Evolutionary conservation across 306 rosid genomes (phyloP).

Genomic region (Inga leiocalycina): DNA sequence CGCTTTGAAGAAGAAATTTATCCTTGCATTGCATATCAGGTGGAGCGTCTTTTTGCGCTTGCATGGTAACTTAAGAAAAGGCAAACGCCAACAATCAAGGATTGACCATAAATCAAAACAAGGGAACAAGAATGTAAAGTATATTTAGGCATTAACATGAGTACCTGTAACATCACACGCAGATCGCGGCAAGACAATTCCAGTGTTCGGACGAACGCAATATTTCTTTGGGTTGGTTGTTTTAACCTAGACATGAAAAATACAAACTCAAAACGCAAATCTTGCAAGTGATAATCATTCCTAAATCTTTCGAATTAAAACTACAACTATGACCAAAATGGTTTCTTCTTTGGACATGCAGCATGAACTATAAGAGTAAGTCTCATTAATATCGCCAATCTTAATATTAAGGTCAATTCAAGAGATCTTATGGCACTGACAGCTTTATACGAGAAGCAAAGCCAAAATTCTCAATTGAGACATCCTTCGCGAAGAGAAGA

Average conservation of each 20-base stretch:
- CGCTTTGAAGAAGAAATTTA: conserved; percentile 97
- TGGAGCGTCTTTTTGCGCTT: conserved; percentile 92
- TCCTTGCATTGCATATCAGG: conserved; percentile 95
- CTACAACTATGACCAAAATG: not conserved
- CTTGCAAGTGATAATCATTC: conserved; percentile 7
- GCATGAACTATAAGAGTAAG: not conserved
- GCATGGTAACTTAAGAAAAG: conserved; percentile 77
- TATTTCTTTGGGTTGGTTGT: conserved; percentile 97
- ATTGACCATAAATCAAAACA: not conserved
- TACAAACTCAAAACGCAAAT: conserved; percentile 24
- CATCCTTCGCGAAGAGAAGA: not conserved
- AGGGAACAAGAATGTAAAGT: not conserved
- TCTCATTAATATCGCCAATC: conserved; percentile 13
- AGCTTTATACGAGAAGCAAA: not conserved
- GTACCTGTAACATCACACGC: conserved; percentile 90
- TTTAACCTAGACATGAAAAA: conserved; percentile 66
- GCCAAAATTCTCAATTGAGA: not conserved
- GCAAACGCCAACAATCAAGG: conserved; percentile 8
- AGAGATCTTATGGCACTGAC: conserved; percentile 19
- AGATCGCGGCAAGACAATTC: conserved; percentile 82
- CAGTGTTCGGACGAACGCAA: conserved; percentile 98
- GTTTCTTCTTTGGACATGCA: conserved; percentile 21
- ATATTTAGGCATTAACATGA: conserved; percentile 11
- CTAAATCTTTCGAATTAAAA: not conserved
- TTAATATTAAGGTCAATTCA: not conserved